Evolutionary conservation across 352 stramenopile species (phyloP).

Genomic region (Globisporangium perplexum): DNA sequence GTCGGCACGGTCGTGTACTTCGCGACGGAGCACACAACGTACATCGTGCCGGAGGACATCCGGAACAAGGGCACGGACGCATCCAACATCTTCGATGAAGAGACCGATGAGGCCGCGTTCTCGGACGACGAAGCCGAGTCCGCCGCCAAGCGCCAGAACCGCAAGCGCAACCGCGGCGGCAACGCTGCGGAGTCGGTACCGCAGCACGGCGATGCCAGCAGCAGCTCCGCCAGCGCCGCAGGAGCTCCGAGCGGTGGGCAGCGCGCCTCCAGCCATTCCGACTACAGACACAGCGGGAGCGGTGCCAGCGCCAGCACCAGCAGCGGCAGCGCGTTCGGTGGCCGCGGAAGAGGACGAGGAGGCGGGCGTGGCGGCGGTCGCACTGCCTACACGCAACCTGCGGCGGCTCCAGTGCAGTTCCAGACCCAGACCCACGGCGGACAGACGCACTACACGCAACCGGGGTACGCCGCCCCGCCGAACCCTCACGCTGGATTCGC

Average conservation of each 20-base stretch:
- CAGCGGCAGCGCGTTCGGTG: conserved; percentile 6
- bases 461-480: conserved; percentile 16
- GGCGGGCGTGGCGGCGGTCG: conserved; percentile 11
- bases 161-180: conserved; percentile 55
- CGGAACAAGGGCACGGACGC: conserved; percentile 81
- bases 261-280: not conserved
- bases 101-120: conserved; percentile 66
- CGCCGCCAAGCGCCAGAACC: conserved; percentile 54
- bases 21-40: conserved; percentile 75
- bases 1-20: conserved; percentile 53
- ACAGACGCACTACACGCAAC: conserved; percentile 48
- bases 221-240: not conserved
- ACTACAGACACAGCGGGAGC: conserved; percentile 7
- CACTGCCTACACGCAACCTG: conserved; percentile 10
- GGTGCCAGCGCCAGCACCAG: conserved; percentile 4
- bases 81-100: conserved; percentile 86
- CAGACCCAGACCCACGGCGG: conserved; percentile 40
- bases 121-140: conserved; percentile 83
- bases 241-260: not conserved
- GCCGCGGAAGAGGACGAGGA: conserved; percentile 15
- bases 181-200: not conserved
- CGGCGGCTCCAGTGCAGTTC: conserved; percentile 13
- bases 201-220: not conserved
- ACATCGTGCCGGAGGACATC: conserved; percentile 70
- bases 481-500: conserved; percentile 18